Base-by-base conservation (phyloP, 441 rosid genomes). In the Brassica balearica region DNA sequence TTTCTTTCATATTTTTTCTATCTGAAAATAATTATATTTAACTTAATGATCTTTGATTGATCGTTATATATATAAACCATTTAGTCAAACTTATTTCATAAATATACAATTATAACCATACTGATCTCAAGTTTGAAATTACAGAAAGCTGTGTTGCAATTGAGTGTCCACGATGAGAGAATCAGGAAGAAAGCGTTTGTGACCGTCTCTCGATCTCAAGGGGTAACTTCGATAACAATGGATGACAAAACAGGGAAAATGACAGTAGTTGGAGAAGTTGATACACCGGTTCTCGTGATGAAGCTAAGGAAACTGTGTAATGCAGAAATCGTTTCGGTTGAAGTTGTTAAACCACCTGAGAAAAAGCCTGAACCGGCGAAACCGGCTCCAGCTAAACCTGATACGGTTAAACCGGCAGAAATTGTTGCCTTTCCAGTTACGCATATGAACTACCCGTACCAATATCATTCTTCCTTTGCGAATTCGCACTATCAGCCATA, bases 171-270 rank as follows among this genome's bases (percentile, higher is more conserved):
- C 15, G 69, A 71, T 8, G 75, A 71, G 8, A 69, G 36, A 74
- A 77, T 27, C 53, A 77, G 73, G 51, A 74, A 36, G 65, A 82
- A 77, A 60, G 73, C 3, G 3, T 8, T 36, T 2, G 66, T 46
- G 22, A 73, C 22, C 0, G 73, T 73, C 36, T 77, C 78, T 59
- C 7, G 41, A n/a, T 74, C 5, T 66, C 8, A 22, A 71, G 96
- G 94, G 46, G 86, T 93, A 22, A 85, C 82, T 20, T 87, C 95
- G 1, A 69, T 91, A 2, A 8, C 84, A 8, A 63, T 89, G 74
- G 91, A 90, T 56, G 80, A 82, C 81, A 88, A 93, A 83, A 90
- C 90, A 7, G 78, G 80, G 77, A 90, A 91, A 82, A 22, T 91
- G 82, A 93, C 97, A 2, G 83, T 90, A 29, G 81, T 75, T 1